These are phyloP conservation scores for Citrus hindsii DNA, from an alignment of 345 rosid genomes.

Conservation along the genomic window DNA sequence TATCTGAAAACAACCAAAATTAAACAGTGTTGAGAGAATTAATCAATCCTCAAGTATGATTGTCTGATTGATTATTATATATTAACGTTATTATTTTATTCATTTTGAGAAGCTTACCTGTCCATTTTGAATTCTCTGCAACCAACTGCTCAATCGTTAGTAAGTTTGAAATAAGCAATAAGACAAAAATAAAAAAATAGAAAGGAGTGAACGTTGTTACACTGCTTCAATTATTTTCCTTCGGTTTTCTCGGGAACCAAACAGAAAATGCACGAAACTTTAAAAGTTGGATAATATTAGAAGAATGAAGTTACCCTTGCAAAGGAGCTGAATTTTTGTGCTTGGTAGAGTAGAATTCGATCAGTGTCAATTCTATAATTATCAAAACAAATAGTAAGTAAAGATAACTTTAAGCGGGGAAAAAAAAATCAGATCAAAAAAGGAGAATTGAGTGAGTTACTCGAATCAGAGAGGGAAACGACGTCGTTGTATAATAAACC, in stretches of 20 bases:
- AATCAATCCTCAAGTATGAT: not conserved
- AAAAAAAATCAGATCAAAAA: not conserved
- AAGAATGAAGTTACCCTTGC: conserved; percentile 51
- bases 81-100: not conserved
- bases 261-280: not conserved
- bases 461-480: conserved; percentile 51
- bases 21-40: not conserved
- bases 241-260: conserved; percentile 3
- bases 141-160: conserved; percentile 54
- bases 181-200: too few relatives aligned
- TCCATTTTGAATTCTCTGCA: conserved; percentile 78
- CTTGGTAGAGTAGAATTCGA: conserved; percentile 62
- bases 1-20: conserved; percentile 44
- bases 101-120: conserved; percentile 44
- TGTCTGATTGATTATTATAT: not conserved
- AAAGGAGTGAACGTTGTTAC: not conserved
- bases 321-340: conserved; percentile 74
- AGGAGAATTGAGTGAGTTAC: conserved; percentile 19
- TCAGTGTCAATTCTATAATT: conserved; percentile 40
- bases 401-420: not conserved
- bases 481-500: conserved; percentile 66
- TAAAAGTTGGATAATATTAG: not conserved
- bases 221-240: not conserved
- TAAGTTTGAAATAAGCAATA: not conserved
- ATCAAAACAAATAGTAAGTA: not conserved